Conservation (phyloP, 2,329 filamentous ascomycete genomes). For the Fusarium sp. region DNA sequence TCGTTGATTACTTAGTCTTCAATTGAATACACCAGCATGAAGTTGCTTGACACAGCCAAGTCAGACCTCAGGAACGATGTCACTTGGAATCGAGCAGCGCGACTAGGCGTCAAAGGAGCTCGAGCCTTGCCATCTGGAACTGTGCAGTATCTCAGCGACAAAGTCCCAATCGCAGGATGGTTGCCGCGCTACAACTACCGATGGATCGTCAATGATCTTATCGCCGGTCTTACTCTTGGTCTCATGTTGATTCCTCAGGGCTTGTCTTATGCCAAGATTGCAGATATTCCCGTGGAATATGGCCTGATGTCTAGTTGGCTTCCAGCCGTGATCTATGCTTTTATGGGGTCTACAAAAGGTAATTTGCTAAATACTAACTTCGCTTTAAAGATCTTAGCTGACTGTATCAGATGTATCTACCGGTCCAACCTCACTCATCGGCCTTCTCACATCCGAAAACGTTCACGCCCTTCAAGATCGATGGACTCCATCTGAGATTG, state of each 20-base stretch:
- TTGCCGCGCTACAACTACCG: conserved; percentile 71
- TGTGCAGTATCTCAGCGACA: conserved; percentile 70
- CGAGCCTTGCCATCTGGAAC: conserved; percentile 65
- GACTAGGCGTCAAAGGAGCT: conserved; percentile 40
- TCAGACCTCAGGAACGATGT: conserved; percentile 41
- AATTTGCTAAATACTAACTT: neutral
- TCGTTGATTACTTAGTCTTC: neutral
- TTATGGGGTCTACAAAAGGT: conserved; percentile 76
- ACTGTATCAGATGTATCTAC: conserved; percentile 67
- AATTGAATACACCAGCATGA: conserved; percentile 32
- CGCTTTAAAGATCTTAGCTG: neutral
- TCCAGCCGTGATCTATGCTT: conserved; percentile 69
- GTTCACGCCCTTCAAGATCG: conserved; percentile 66
- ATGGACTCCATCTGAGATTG: conserved; percentile 69
- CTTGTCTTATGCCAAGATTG: conserved; percentile 74
- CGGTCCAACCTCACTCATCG: conserved; percentile 75
- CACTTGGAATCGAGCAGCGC: conserved; percentile 46
- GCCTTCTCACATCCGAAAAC: conserved; percentile 74
- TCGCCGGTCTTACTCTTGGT: conserved; percentile 73
- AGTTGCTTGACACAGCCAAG: conserved; percentile 38
- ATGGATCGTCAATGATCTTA: conserved; percentile 74
- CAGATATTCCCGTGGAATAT: conserved; percentile 72
- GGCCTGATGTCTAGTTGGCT: conserved; percentile 73
- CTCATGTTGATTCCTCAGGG: conserved; percentile 74
- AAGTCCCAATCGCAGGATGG: conserved; percentile 75